Conservation (phyloP, 805 yeast genomes). For the Candida broadrunensis region DNA sequence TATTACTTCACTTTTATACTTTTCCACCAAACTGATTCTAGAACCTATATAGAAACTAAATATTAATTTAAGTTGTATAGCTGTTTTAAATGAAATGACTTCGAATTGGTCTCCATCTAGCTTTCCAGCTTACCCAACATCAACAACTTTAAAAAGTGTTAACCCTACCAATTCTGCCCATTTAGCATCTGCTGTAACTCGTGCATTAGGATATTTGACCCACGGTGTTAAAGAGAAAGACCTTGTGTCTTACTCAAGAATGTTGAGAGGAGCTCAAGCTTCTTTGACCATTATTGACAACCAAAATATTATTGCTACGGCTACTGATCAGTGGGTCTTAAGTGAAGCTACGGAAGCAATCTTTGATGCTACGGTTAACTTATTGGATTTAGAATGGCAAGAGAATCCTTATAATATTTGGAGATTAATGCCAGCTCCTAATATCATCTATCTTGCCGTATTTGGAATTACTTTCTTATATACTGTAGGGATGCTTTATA, state of each 20-base stretch:
- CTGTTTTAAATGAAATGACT: no score
- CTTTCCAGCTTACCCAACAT: no score
- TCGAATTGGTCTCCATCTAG: no score
- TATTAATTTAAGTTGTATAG: no score
- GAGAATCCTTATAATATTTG: slow-evolving; percentile 29
- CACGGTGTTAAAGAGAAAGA: slow-evolving; percentile 19
- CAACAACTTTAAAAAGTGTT: slow-evolving; percentile 18
- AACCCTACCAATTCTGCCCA: slow-evolving; percentile 21
- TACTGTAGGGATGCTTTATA: slow-evolving; percentile 18
- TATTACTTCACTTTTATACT: no score
- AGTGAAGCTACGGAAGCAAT: slow-evolving; percentile 29
- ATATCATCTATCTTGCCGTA: slow-evolving; percentile 23
- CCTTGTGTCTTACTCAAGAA: slow-evolving; percentile 16
- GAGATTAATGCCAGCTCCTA: slow-evolving; percentile 23
- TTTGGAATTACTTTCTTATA: slow-evolving; percentile 20
- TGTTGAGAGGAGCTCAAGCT: slow-evolving; percentile 30
- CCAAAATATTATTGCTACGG: slow-evolving; percentile 31
- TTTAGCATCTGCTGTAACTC: slow-evolving; percentile 12
- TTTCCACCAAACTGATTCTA: no score
- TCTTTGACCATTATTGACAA: slow-evolving; percentile 29
- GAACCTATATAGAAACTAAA: no score
- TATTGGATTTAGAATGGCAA: slow-evolving; percentile 23
- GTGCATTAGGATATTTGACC: slow-evolving; percentile 10
- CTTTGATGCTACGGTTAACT: slow-evolving; percentile 25
- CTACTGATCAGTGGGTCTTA: slow-evolving; percentile 21